Conservation (phyloP, 2,329 filamentous ascomycete genomes). For the Cladosporium oxysporum region DNA sequence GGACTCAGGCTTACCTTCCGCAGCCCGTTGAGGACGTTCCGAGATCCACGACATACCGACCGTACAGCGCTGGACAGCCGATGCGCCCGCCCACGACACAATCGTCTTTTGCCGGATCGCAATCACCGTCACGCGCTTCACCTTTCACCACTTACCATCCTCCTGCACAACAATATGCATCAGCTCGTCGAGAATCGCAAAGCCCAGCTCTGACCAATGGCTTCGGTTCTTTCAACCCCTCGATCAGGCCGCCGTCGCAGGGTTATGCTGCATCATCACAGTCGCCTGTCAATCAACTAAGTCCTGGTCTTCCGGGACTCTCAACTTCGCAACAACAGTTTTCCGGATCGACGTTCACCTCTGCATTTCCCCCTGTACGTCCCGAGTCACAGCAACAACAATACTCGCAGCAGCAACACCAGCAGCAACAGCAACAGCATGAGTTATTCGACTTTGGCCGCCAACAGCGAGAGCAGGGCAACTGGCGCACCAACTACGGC, state of each 20-base stretch:
- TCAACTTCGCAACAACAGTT: background rate
- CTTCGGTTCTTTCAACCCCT: background rate
- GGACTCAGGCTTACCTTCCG: constrained; percentile 18
- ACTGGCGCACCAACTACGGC: constrained; percentile 5
- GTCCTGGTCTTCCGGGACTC: background rate
- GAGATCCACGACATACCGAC: constrained; percentile 3
- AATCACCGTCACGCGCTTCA: constrained; percentile 11
- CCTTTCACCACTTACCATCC: constrained; percentile 4
- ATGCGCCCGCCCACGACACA: constrained; percentile 10
- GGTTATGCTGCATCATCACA: constrained; percentile 6
- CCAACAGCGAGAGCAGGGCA: background rate
- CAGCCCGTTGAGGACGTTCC: constrained; percentile 17
- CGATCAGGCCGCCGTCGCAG: constrained; percentile 14
- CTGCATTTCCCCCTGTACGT: background rate
- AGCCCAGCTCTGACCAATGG: constrained; percentile 11
- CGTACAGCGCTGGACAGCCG: constrained; percentile 13
- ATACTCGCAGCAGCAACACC: background rate
- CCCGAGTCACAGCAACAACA: background rate
- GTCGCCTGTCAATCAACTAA: background rate
- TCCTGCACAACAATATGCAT: background rate
- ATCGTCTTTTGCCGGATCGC: constrained; percentile 15
- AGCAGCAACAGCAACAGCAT: constrained; percentile 14
- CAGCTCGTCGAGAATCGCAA: constrained; percentile 1
- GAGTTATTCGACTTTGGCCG: constrained; percentile 11
- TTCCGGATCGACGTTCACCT: background rate